These are phyloP conservation scores for Populus hybrid DNA, from an alignment of 441 rosid species.

Conservation along the genomic window DNA sequence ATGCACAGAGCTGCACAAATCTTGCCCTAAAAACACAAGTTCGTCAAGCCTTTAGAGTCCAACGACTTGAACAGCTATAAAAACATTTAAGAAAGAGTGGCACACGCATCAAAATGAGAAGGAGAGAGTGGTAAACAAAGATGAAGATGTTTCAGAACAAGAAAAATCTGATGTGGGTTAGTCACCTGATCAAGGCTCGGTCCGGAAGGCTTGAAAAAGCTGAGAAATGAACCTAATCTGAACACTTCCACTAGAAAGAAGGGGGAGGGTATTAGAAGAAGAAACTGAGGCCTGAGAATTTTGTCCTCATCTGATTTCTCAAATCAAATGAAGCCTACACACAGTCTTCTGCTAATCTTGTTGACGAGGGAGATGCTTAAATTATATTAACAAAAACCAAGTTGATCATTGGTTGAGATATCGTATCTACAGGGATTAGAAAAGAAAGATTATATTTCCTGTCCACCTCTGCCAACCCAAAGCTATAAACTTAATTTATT, in stretches of 20 bases:
- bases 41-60: too few species aligned
- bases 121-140: too few species aligned
- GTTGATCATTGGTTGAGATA: constrained; percentile 13
- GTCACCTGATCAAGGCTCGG: too few species aligned
- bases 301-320: background rate
- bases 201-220: background rate
- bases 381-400: background rate
- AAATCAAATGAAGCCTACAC: background rate
- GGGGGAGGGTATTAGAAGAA: background rate
- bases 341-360: background rate
- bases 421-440: constrained; percentile 3
- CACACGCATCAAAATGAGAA: too few species aligned
- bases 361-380: too few species aligned
- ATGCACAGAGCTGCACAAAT: too few species aligned
- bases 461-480: constrained; percentile 12
- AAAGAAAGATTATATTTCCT: constrained; percentile 19
- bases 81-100: too few species aligned
- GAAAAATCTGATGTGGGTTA: too few species aligned
- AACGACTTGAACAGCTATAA: too few species aligned
- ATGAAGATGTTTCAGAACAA: too few species aligned
- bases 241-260: background rate
- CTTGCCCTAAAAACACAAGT: too few species aligned
- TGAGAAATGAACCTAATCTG: background rate
- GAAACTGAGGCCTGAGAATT: background rate
- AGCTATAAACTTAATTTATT: background rate